Evolutionary conservation across 345 rosid genomes (phyloP).

Genomic region (Trapa incisa): DNA sequence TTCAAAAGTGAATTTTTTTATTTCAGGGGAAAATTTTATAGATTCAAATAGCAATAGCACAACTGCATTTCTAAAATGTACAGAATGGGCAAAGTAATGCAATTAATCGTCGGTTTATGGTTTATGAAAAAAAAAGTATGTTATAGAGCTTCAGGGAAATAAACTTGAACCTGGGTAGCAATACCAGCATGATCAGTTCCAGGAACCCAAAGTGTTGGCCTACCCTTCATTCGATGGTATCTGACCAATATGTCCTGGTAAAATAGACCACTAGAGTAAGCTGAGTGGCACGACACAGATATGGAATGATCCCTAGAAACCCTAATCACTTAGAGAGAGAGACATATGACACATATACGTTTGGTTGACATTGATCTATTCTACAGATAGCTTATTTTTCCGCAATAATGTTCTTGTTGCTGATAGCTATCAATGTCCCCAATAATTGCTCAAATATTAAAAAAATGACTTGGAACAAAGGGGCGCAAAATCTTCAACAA

Average conservation of each 20-base stretch:
- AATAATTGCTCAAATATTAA: background rate
- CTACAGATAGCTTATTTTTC: background rate
- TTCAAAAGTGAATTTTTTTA: background rate
- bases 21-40: background rate
- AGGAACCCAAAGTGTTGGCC: slow-evolving; percentile 95
- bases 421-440: background rate
- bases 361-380: background rate
- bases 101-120: background rate
- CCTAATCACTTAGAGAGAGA: background rate
- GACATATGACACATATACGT: background rate
- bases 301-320: background rate
- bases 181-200: slow-evolving; percentile 99
- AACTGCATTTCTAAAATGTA: background rate
- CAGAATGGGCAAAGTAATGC: background rate
- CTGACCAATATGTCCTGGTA: slow-evolving; percentile 82
- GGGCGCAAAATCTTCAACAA: background rate
- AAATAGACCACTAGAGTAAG: slow-evolving; percentile 14
- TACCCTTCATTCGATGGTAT: slow-evolving; percentile 86
- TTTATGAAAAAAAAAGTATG: background rate
- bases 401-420: background rate
- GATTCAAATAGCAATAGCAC: background rate
- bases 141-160: slow-evolving; percentile 4
- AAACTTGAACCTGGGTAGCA: slow-evolving; percentile 73
- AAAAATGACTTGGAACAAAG: background rate
- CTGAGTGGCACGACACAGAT: background rate